Base-by-base conservation (phyloP, 2,329 filamentous ascomycete species). In the Bipolaris sorokiniana region DNA sequence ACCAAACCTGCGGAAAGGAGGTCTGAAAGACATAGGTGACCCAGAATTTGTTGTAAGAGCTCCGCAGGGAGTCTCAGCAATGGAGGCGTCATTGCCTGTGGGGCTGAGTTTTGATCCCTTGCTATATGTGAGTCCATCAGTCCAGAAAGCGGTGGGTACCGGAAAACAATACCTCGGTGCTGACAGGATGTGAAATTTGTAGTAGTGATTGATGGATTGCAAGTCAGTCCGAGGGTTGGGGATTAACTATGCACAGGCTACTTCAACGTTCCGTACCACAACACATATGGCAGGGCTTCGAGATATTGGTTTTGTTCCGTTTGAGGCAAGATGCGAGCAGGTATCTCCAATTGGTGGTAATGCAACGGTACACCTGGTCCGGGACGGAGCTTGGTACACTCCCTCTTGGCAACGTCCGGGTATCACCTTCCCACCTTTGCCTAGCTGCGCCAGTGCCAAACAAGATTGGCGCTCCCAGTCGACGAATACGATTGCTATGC, bases 11-110 rank as follows among this genome's bases (percentile, higher is more conserved):
- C 73, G 1, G 78, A 75, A 23, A 82, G 82, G 10, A 97, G 84
- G 55, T 92, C 88, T 37, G 80, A 63, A 0, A 90, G 83, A 0
- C 84, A 77, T 5, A 97, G 82, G 68, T 85, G 87, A 33, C 81
- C 80, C 13, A 96, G 78, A 45, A 97, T 87, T n/a, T 84, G 78
- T 63, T 90, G 84, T 31, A 96, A 80, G 7, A 97, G 81, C 73
- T 97, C 93, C 11, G 86, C 76, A 0, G 93, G 93, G 1, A 97
- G 82, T 18, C 76, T 71, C 28, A 86, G 72, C 7, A 91, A 60
- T 10, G 64, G 64, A n/a, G 73, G 58, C 5, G 51, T 37, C 7
- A 28, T 22, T 16, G 18, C 15, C 3, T 31, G 42, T 2, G 22
- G 15, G 23, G 3, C 16, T 9, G 16, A 5, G 4, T 15, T 48